Evolutionary conservation across 164 flowering plant genomes (phyloP), one percentile per base, ranked within the genome.

Genomic region (Kingdonia uniflora): DNA sequence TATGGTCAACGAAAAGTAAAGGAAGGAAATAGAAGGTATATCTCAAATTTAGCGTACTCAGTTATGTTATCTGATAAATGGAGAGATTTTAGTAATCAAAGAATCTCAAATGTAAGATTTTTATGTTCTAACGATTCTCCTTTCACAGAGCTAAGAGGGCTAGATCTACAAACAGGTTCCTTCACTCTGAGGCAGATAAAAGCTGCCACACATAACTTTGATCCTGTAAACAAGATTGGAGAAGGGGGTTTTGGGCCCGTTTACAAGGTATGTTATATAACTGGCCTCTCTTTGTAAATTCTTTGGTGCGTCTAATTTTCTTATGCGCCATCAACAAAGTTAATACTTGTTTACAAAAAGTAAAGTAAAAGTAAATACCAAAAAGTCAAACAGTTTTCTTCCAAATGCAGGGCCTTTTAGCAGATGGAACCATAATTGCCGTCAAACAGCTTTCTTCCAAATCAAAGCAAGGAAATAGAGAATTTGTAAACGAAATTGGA

Each of bases 391-490:
- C n/a, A n/a, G n/a, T n/a, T n/a, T n/a, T n/a, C n/a, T n/a, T n/a
- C 8, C 35, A 3, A 29, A 29, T 29, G n/a, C 56, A 84, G 87
- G 92, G 92, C 14, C 19, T 49, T 19, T 54, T 82, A 25, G 49
- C 74, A 19, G 84, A 85, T 71, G 86, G 86, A 1, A 53, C 71
- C 0, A 19, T 72, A n/a, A 79, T 82, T 29, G 89, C 88, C 2
- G 86, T 85, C 43, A 82, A 82, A 65, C 84, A 80, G 68, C 83
- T 85, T 11, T 82, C 89, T 16, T 66, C 86, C 19, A 82, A 82
- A 68, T 85, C 88, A 22, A 78, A 72, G 61, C 94, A 85, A 71
- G 94, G 94, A 14, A 85, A 78, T 45, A 86, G 82, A 1, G 94
- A 85, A 56, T 85, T 84, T 63, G 63, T 84, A n/a, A 84, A 71